These are phyloP conservation scores for Phaeosphaeriaceae sp. DNA, from an alignment of 2,329 filamentous ascomycete genomes.

Conservation along the genomic window DNA sequence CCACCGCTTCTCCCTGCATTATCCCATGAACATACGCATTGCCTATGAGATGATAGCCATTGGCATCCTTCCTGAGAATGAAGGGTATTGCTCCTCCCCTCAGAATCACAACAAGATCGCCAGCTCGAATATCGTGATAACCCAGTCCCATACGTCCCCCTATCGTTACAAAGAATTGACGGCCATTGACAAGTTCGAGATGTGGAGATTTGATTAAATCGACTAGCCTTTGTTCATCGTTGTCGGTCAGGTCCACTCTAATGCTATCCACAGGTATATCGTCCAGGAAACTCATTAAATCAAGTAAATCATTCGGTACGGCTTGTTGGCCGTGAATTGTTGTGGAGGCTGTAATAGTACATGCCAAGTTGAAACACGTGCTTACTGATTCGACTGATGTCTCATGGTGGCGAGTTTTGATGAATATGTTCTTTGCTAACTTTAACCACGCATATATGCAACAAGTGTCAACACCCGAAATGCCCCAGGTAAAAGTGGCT, in stretches of 20 bases:
- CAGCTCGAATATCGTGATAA: not conserved
- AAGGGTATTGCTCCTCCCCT: not conserved
- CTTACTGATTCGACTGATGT: too few species aligned
- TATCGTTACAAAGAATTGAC: not conserved
- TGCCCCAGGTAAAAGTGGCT: not conserved
- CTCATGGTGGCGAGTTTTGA: not conserved
- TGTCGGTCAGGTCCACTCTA: too few species aligned
- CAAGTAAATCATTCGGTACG: not conserved
- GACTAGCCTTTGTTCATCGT: too few species aligned
- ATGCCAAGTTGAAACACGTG: too few species aligned
- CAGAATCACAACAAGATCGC: not conserved
- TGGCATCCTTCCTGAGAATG: not conserved
- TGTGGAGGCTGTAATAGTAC: too few species aligned
- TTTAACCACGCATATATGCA: not conserved
- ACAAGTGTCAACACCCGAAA: not conserved
- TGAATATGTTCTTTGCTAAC: not conserved
- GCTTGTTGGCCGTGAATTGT: not conserved
- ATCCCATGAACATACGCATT: not conserved
- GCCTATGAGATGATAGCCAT: not conserved
- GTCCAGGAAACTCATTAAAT: too few species aligned
- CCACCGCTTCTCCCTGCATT: slow-evolving; percentile 1
- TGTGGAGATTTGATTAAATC: too few species aligned
- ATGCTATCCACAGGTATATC: too few species aligned
- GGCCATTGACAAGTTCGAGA: too few species aligned
- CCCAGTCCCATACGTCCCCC: not conserved